Conservation (phyloP, 169 alveolate species). For the Perkinsus olseni region DNA sequence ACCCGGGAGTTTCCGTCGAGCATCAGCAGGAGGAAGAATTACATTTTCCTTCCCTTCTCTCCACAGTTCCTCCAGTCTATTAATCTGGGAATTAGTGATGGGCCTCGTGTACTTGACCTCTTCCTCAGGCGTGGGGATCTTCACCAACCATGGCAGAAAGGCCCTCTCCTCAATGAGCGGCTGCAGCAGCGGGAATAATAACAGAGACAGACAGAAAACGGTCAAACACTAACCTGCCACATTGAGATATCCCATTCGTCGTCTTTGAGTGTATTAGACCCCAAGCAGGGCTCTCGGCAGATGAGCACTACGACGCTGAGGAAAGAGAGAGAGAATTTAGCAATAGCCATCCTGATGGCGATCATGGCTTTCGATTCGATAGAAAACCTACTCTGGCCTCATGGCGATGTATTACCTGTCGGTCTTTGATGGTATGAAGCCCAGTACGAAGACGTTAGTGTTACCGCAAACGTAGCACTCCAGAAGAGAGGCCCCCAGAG, state of each 20-base stretch:
- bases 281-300: slow-evolving; percentile 20
- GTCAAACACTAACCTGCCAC: slow-evolving; percentile 48
- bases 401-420: slow-evolving; percentile 44
- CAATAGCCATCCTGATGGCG: not conserved
- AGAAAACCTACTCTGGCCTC: not conserved
- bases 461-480: slow-evolving; percentile 66
- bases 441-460: slow-evolving; percentile 57
- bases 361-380: not conserved
- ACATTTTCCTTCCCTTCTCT: slow-evolving; percentile 32
- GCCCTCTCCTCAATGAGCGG: slow-evolving; percentile 59
- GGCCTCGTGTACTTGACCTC: slow-evolving; percentile 37
- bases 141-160: slow-evolving; percentile 59
- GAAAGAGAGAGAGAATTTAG: not conserved
- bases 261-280: slow-evolving; percentile 15
- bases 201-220: not conserved
- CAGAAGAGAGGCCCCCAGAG: slow-evolving; percentile 59
- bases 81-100: slow-evolving; percentile 28
- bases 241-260: slow-evolving; percentile 49
- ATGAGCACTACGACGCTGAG: not conserved
- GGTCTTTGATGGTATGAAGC: slow-evolving; percentile 53
- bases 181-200: not conserved
- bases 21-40: not conserved
- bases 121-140: slow-evolving; percentile 51
- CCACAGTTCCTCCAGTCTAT: slow-evolving; percentile 44
- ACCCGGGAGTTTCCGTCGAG: not conserved